Evolutionary conservation across 140 eudicot species (phyloP), one percentile per base, ranked within the genome.

Genomic region (Flaveria floridana): DNA sequence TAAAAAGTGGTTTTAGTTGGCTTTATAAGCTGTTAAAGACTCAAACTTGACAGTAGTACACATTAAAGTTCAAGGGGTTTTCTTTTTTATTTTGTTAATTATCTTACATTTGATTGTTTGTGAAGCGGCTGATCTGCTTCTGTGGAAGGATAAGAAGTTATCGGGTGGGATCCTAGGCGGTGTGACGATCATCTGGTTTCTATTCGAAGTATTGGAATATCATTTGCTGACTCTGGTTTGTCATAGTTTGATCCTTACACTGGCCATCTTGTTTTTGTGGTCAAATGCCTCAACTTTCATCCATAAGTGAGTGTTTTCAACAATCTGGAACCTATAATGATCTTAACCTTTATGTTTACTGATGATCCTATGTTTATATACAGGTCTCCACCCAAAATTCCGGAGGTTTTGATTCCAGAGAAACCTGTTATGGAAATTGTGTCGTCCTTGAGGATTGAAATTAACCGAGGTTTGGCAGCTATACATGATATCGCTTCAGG

Each of bases 131-230:
- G 97, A 94, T 84, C 86, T 94, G 84, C 82, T 90, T 50, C 77
- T 94, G 30, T 94, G 99, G 99, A 94, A 88, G 91, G 79, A 94
- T 80, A 86, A 85, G 86, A 90, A 90, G 85, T n/a, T 82, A 19
- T 88, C 97, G 0, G 96, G 88, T 20, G 85, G 82, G 65, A 83
- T 88, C 37, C 74, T 94, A 1, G 94, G 97, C 70, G 96, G 88
- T 13, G 90, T 74, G 6, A 85, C 97, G 11, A 79, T 90, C 44
- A 74, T 88, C 59, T 94, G 97, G 97, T 70, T 94, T 42, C 79
- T 94, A 11, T 90, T 94, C 52, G 94, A 90, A 61, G 85, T 94
- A 61, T 39, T 88, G 71, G 90, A 82, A 26, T 94, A 94, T 66
- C 88, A 90, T 85, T 77, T 94, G 64, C 82, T 94, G 81, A 88